These are phyloP conservation scores for Amanita thiersii DNA, from an alignment of 768 basidiomycete genomes.

Conservation along the genomic window DNA sequence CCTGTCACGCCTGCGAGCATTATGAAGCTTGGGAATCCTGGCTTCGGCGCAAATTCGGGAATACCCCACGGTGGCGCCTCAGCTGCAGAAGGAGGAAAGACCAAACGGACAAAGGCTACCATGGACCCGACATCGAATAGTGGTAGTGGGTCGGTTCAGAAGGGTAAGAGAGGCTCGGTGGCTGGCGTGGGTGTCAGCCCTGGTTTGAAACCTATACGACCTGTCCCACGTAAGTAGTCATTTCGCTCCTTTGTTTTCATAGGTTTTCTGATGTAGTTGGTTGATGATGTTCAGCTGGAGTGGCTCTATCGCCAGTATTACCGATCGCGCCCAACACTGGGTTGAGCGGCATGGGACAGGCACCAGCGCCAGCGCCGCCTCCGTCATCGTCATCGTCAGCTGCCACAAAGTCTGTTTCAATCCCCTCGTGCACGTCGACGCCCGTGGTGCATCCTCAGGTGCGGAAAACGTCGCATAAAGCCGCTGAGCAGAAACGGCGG, in stretches of 20 bases:
- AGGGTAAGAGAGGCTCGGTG: conserved; percentile 2
- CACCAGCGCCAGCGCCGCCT: too few species aligned
- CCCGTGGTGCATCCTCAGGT: conserved; percentile 24
- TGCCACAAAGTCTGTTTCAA: not conserved
- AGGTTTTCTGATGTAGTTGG: not conserved
- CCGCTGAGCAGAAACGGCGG: conserved; percentile 94
- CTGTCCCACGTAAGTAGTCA: conserved; percentile 33
- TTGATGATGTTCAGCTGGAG: too few species aligned
- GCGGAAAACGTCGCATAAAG: conserved; percentile 85
- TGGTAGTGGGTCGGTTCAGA: not conserved
- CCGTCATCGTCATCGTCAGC: not conserved
- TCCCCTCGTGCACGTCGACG: not conserved
- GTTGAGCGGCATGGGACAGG: too few species aligned
- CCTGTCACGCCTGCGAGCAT: conserved; percentile 91
- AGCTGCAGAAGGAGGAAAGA: conserved; percentile 16
- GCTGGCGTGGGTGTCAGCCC: conserved; percentile 30
- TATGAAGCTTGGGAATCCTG: conserved; percentile 76
- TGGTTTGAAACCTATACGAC: conserved; percentile 63
- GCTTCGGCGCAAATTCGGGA: conserved; percentile 34
- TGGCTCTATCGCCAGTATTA: too few species aligned
- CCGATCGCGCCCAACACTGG: too few species aligned
- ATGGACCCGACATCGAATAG: conserved; percentile 7
- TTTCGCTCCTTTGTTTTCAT: not conserved
- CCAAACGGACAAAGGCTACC: conserved; percentile 15
- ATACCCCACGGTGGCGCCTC: conserved; percentile 9